Evolutionary conservation across 768 basidiomycete species (phyloP).

Genomic region (Crassisporium funariophilum): DNA sequence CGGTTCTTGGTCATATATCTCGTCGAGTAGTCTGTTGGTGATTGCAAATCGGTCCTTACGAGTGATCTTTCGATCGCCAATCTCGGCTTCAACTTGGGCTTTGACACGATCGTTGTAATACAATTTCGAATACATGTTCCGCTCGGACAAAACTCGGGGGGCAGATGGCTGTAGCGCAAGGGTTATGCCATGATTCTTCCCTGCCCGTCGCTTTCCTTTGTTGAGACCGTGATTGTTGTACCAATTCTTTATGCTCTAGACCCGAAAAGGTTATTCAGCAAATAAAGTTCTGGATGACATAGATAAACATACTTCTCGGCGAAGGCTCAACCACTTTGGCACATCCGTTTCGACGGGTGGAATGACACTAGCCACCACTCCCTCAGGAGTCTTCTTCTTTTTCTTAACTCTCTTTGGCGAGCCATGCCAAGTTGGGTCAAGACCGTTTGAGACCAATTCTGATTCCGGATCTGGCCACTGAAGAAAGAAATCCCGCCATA

Average conservation of each 20-base stretch:
- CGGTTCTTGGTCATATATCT: not conserved
- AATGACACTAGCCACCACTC: too few relatives aligned
- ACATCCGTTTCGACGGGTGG: too few relatives aligned
- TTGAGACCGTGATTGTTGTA: slow-evolving; percentile 1
- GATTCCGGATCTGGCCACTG: slow-evolving; percentile 3
- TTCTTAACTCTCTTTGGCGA: not conserved
- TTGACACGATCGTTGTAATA: not conserved
- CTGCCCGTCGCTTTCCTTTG: not conserved
- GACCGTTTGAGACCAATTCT: not conserved
- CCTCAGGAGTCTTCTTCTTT: not conserved
- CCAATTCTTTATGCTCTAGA: slow-evolving; percentile 6
- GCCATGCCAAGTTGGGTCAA: not conserved
- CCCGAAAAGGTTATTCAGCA: too few relatives aligned
- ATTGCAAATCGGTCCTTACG: not conserved
- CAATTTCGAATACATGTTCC: not conserved
- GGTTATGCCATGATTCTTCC: not conserved
- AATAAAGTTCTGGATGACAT: too few relatives aligned
- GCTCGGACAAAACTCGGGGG: not conserved
- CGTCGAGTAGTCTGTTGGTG: not conserved
- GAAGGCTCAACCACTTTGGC: too few relatives aligned
- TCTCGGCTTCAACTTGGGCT: not conserved
- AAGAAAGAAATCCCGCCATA: not conserved
- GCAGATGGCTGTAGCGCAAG: not conserved
- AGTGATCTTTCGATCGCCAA: not conserved
- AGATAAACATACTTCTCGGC: too few relatives aligned